Conservation (phyloP, 2,329 filamentous ascomycete genomes). For the Xylaria sp. region DNA sequence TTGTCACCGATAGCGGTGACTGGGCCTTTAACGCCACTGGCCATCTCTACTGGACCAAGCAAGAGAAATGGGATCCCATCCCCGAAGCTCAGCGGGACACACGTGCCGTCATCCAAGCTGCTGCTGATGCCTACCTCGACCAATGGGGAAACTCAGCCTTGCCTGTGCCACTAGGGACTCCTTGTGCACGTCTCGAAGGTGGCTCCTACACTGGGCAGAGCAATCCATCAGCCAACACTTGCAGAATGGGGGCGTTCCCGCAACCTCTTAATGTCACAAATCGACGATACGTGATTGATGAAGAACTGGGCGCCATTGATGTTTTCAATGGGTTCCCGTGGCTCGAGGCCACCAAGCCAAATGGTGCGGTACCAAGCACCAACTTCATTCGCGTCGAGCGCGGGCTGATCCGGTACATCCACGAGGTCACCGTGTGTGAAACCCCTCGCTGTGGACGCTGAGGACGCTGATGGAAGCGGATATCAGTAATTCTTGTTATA, state of each 20-base stretch:
- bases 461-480: constrained; percentile 36
- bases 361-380: constrained; percentile 45
- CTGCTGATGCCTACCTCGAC: constrained; percentile 50
- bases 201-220: constrained; percentile 45
- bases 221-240: constrained; percentile 44
- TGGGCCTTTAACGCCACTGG: constrained; percentile 51
- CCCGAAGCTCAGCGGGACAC: constrained; percentile 46
- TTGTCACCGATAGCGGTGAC: constrained; percentile 48
- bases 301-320: constrained; percentile 47
- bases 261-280: constrained; percentile 44
- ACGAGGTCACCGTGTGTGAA: constrained; percentile 46
- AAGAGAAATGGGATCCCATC: constrained; percentile 50
- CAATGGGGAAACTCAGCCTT: constrained; percentile 45
- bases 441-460: constrained; percentile 43
- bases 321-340: constrained; percentile 51
- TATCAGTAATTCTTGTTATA: not conserved
- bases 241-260: constrained; percentile 47
- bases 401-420: constrained; percentile 49
- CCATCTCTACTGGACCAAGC: constrained; percentile 45
- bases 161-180: constrained; percentile 47
- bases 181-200: constrained; percentile 49
- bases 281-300: constrained; percentile 50
- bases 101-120: constrained; percentile 47
- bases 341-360: constrained; percentile 42
- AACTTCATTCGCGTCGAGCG: constrained; percentile 49